Percentiles rank a stretch among this genome's conserved stretches.
phyloP scores from a whole-genome alignment of 495 filamentous ascomycete species.

The Sporormia fimetaria region DNA sequence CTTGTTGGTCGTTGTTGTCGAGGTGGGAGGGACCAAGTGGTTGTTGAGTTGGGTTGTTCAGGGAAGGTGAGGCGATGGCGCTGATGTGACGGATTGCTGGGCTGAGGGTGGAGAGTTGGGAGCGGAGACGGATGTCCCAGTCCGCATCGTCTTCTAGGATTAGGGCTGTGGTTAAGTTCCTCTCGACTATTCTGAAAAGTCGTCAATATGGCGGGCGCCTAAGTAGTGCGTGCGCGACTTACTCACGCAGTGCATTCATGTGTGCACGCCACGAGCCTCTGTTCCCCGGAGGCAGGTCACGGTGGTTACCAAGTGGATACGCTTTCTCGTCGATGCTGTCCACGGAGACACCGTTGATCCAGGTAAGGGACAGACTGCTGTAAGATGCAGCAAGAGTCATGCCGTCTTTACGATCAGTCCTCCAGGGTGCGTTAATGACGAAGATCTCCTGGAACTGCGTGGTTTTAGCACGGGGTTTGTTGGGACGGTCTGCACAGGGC shows the following conservation, averaged over 20 bases:
- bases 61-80: background rate
- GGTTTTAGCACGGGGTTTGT: no score
- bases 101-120: slow-evolving; percentile 10
- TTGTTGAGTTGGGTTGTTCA: background rate
- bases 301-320: slow-evolving; percentile 18
- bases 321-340: slow-evolving; percentile 14
- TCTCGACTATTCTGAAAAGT: slow-evolving; percentile 5
- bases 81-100: slow-evolving; percentile 1
- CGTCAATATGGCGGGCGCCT: background rate
- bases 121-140: slow-evolving; percentile 21
- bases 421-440: slow-evolving; percentile 17
- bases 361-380: slow-evolving; percentile 12
- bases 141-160: slow-evolving; percentile 26
- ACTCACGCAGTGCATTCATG: slow-evolving; percentile 19
- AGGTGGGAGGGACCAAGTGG: background rate
- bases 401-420: slow-evolving; percentile 19
- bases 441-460: slow-evolving; percentile 25
- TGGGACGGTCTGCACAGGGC: background rate
- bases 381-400: slow-evolving; percentile 13
- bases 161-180: slow-evolving; percentile 18
- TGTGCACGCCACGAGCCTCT: slow-evolving; percentile 24
- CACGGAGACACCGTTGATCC: slow-evolving; percentile 14
- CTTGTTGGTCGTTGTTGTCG: background rate
- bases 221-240: background rate
- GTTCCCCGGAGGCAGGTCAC: slow-evolving; percentile 3